Evolutionary conservation across 257 asterid genomes (phyloP), one percentile per base, ranked within the genome.

Genomic region (Solanum sparsipilum): DNA sequence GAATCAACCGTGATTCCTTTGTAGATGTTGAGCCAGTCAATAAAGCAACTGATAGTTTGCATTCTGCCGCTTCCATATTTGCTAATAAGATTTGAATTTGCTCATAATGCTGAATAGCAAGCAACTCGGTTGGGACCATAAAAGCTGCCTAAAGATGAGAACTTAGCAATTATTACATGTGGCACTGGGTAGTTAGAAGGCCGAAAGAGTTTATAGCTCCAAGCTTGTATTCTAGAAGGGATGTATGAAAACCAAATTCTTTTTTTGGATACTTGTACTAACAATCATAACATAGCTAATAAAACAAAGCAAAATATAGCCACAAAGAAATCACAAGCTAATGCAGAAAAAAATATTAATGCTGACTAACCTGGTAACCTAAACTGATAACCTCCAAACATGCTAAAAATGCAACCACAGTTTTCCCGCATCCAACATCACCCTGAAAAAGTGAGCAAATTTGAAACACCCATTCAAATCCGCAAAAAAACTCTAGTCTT

Each of bases 91-190:
- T 91, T 78, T 91, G 92, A 92, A 95, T 94, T 87, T 94, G 92
- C 82, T 97, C 98, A 85, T 97, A 95, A 90, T 95, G 99, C 93
- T 97, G 99, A 89, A 92, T 88, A 86, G 98, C 99, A 88, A 95
- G 98, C 91, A 97, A 95, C 92, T 97, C 99, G 7, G 98, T 97
- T 84, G 99, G 99, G 89, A 96, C 99, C 99, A 97, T 97, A 90
- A 97, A 93, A 90, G 99, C 99, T 88, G 99, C 99, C 99, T 97
- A 92, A 63, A 90, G 87, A 84, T 89, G 84, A 78, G 70, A 74
- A 32, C 70, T 46, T 81, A 48, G 85, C 70, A 29, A 29, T 44
- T 81, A 85, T 29, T 44, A 39, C 65, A 85, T 35, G 60, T 38
- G 68, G 81, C 81, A 85, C 81, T 9, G 39, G 82, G 41, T 38